Conservation (phyloP, 164 flowering plant species). For the Magnolia officinalis region DNA sequence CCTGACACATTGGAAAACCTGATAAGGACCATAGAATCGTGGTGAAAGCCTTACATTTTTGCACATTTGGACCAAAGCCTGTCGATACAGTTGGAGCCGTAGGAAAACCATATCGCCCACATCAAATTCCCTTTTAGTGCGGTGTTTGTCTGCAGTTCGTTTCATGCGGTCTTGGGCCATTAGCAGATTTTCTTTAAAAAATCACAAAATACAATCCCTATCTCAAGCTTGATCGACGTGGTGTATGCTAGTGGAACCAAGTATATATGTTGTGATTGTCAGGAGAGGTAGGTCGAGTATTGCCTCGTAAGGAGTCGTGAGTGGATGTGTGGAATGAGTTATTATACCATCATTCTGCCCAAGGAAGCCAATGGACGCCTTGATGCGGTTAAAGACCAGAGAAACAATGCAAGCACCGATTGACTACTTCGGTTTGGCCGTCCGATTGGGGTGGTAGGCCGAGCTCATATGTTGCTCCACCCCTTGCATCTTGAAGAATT, state of each 20-base stretch:
- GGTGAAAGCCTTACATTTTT: not conserved
- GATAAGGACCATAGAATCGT: not conserved
- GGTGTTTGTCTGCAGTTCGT: not conserved
- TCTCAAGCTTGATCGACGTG: not conserved
- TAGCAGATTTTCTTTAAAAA: not conserved
- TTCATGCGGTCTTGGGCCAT: slow-evolving; percentile 1
- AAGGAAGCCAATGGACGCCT: not conserved
- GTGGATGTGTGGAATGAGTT: not conserved
- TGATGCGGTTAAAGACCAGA: not conserved
- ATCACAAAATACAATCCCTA: not conserved
- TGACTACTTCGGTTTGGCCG: not conserved
- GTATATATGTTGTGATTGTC: not conserved
- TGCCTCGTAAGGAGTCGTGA: not conserved
- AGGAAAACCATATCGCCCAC: not conserved
- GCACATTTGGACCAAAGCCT: not conserved
- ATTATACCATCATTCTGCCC: not conserved
- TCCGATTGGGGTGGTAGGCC: not conserved
- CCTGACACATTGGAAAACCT: not conserved
- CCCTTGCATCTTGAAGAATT: not conserved
- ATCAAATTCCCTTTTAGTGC: not conserved
- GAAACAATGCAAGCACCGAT: not conserved
- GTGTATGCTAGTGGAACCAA: not conserved
- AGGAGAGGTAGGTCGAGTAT: not conserved
- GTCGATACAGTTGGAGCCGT: not conserved
- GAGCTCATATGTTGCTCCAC: not conserved